These are phyloP conservation scores for Cyphellophora europaea DNA, from an alignment of 2,329 filamentous ascomycete species.

Conservation along the genomic window DNA sequence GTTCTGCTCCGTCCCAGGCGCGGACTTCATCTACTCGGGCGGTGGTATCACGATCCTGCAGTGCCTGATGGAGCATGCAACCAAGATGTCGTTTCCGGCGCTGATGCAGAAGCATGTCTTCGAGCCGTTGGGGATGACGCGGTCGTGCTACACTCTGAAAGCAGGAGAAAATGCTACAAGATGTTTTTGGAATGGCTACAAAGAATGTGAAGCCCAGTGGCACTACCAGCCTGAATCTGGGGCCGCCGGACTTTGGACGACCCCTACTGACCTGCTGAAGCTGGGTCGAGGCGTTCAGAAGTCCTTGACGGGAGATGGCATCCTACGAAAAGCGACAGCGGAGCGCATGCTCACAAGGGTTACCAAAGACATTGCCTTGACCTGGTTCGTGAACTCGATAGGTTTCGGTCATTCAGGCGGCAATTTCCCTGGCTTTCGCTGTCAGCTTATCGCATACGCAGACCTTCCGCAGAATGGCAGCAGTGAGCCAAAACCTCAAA, in stretches of 20 bases:
- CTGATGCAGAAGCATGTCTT: constrained; percentile 5
- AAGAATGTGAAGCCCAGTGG: background rate
- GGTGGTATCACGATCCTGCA: constrained; percentile 1
- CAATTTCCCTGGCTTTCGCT: no score
- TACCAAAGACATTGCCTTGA: background rate
- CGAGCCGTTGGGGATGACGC: constrained; percentile 5
- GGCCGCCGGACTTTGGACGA: constrained; percentile 2
- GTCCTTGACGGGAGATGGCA: background rate
- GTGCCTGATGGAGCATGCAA: background rate
- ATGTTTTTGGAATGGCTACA: background rate
- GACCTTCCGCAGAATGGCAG: no score
- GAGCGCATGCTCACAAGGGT: background rate
- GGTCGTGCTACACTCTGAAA: background rate
- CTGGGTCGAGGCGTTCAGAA: background rate
- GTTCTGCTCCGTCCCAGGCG: background rate
- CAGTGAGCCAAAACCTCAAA: no score
- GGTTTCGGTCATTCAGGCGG: background rate
- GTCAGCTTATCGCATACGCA: no score
- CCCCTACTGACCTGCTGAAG: constrained; percentile 1
- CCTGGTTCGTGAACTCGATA: background rate
- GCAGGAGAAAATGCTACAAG: background rate
- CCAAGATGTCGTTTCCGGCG: background rate
- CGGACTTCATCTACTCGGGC: constrained; percentile 1
- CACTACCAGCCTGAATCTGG: background rate
- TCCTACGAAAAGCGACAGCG: background rate